Evolutionary conservation across 1,139 yeast genomes (phyloP), one percentile per base, ranked within the genome.

Genomic region (Yamadazyma atmosphaerica): DNA sequence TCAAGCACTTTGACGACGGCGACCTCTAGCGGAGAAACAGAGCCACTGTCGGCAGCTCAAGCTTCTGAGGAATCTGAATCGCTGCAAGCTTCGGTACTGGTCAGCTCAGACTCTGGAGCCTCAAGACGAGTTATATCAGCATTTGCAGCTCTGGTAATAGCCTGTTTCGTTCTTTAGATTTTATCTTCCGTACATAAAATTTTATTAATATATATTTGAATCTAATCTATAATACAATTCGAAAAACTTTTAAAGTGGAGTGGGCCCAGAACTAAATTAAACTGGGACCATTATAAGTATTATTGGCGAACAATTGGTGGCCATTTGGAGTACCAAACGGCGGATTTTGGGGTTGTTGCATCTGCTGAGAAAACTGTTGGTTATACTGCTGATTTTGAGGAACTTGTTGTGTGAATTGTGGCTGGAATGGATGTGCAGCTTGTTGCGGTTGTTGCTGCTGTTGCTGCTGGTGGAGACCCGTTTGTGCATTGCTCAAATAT

Each of bases 401-500:
- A 10, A 27, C 16, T 15, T 37, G 37, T 13, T 39, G 43, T 9
- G 36, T 34, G 4, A 14, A 29, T 12, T 21, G 26, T 31, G 15
- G 34, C 14, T 32, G 34, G 14, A 17, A 16, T 9, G 16, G 33
- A 7, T 17, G 33, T 8, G 34, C 19, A 13, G 12, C 9, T 17
- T 37, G 50, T 3, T 37, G 41, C 32, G 21, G 34, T 43, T 11
- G 37, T 44, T 6, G 19, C 17, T 8, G 32, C 37, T 11, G 38
- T 36, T 7, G 11, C 8, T 34, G 38, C 19, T 25, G 38, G 28
- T 45, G 71, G 29, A 56, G 54, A 33, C 76, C 77, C 16, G 56
- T 45, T 26, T 58, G 55, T 2, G 80, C 79, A 40, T 63, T 60
- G 35, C 60, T 54, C 47, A 69, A 57, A 44, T 55, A 61, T 32